A percentile compares a stretch with the other conserved stretches of the same genome.
phyloP scores from a whole-genome alignment of 495 filamentous ascomycete species.

The Thermochaetoides thermophila region DNA sequence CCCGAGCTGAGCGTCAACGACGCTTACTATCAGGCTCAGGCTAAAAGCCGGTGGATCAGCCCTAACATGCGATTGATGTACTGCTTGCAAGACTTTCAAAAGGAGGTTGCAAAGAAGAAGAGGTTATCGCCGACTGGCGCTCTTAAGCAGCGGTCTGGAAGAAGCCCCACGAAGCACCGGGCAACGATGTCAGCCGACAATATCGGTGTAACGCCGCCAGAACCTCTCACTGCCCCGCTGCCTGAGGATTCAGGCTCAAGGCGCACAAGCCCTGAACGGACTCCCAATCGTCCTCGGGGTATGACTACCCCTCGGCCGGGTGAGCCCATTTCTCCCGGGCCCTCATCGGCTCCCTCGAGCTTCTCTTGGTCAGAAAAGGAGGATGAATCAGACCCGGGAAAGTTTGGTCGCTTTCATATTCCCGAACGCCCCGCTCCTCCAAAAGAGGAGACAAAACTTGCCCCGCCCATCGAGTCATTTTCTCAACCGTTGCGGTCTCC shows the following conservation, averaged over 20 bases:
- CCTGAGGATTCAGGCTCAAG: conserved; percentile 22
- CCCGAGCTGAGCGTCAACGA: conserved; percentile 78
- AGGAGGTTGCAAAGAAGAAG: conserved; percentile 44
- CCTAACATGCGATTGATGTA: conserved; percentile 98
- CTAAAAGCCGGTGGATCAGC: conserved; percentile 84
- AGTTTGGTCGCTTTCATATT: conserved; percentile 26
- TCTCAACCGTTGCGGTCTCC: conserved; percentile 18
- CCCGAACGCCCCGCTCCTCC: too few relatives aligned
- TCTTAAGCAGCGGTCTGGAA: conserved; percentile 32
- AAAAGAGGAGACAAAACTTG: too few relatives aligned
- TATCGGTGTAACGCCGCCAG: conserved; percentile 28
- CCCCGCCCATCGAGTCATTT: conserved; percentile 6
- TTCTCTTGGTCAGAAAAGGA: conserved; percentile 36
- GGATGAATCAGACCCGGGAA: conserved; percentile 24
- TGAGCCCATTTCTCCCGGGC: conserved; percentile 38
- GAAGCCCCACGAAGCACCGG: conserved; percentile 35
- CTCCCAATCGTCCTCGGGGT: conserved; percentile 21
- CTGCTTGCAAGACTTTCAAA: conserved; percentile 85
- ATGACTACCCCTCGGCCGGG: conserved; percentile 26
- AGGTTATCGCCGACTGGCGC: conserved; percentile 24
- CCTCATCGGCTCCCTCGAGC: conserved; percentile 41
- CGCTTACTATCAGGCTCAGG: conserved; percentile 81
- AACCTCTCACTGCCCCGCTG: conserved; percentile 37
- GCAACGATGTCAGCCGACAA: conserved; percentile 37
- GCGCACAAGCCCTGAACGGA: conserved; percentile 13